phyloP scores from a whole-genome alignment of 2,329 filamentous ascomycete species.

The Chrysosphaeria jannelii region DNA sequence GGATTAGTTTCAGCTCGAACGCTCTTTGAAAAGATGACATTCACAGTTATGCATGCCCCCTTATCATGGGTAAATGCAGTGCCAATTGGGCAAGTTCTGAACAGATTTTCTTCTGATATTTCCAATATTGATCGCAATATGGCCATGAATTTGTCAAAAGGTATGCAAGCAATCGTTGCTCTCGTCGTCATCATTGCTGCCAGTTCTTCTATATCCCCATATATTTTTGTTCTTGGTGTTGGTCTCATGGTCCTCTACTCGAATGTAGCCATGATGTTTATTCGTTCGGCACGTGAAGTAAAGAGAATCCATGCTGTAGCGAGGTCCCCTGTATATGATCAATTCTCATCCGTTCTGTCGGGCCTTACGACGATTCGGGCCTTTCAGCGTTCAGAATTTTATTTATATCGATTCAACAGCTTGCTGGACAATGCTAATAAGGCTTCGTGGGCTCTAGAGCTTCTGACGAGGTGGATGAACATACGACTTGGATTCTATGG shows the following conservation, averaged over 20 bases:
- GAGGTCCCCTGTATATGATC: constrained; percentile 13
- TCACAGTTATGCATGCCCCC: constrained; percentile 11
- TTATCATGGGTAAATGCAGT: constrained; percentile 12
- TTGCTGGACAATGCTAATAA: constrained; percentile 9
- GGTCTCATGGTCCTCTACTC: constrained; percentile 9
- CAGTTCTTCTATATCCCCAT: constrained; percentile 9
- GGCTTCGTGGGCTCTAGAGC: constrained; percentile 8
- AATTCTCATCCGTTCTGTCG: constrained; percentile 12
- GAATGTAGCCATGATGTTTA: constrained; percentile 10
- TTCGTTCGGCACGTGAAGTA: constrained; percentile 10
- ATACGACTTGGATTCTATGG: constrained; percentile 12
- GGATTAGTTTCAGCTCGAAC: constrained; percentile 8
- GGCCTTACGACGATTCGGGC: constrained; percentile 13
- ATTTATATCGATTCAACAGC: constrained; percentile 9
- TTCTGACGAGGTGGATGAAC: constrained; percentile 10
- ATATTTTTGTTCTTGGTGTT: constrained; percentile 10
- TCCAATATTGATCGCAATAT: constrained; percentile 11
- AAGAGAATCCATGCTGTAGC: constrained; percentile 14
- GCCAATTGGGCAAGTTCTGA: constrained; percentile 13
- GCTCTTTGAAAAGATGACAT: constrained; percentile 9
- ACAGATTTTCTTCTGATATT: constrained; percentile 13
- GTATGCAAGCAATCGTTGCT: constrained; percentile 7
- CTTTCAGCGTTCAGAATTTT: constrained; percentile 10
- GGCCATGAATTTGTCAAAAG: constrained; percentile 6
- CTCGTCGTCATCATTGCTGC: constrained; percentile 11